Base-by-base conservation (phyloP, 768 basidiomycete genomes). In the Pisolithus sp. region DNA sequence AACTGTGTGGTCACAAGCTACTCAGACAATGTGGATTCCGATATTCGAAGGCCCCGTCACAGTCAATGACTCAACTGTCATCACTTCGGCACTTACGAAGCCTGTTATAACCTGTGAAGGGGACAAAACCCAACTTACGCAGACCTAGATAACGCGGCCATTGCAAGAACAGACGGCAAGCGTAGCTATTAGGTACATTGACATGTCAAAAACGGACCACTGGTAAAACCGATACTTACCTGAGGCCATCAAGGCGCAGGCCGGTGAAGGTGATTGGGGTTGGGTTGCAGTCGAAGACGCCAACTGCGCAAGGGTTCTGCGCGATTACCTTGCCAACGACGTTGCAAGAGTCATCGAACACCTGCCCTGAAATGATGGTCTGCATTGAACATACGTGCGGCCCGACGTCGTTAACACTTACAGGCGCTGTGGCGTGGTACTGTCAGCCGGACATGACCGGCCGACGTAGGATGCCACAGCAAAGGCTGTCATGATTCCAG, bases 211-310 rank as follows among this genome's bases (percentile, higher is more conserved):
- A 21, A 3, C 30, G 28, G 12, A 6, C 23, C 4, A 39, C 7
- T 20, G 13, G 5, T 1, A 21, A 40, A 15, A 49, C 5, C 15
- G 18, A 7, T 5, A 26, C 26, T 26, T 26, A 38, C 48, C 24
- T 49, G 36, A 49, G 21, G 9, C 48, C 48, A n/a, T 49, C 26
- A 5, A 49, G 38, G 48, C 40, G 34, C 13, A 61, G 57, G 5
- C 59, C 58, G 18, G 59, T 5, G 63, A 26, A 26, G 26, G 26
- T 59, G 45, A 70, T 53, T 4, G 68, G 69, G 26, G 65, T 48
- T 15, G 67, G 56, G 24, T 58, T 60, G 53, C 65, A 69, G 2
- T 61, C 65, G 41, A 69, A 70, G 7, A 61, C 66, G 7, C 65
- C 61, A 46, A 57, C 26, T 21, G 39, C 53, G 61, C 69, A 68